phyloP scores from a whole-genome alignment of 2,329 filamentous ascomycete genomes.

The Colletotrichum sp. region DNA sequence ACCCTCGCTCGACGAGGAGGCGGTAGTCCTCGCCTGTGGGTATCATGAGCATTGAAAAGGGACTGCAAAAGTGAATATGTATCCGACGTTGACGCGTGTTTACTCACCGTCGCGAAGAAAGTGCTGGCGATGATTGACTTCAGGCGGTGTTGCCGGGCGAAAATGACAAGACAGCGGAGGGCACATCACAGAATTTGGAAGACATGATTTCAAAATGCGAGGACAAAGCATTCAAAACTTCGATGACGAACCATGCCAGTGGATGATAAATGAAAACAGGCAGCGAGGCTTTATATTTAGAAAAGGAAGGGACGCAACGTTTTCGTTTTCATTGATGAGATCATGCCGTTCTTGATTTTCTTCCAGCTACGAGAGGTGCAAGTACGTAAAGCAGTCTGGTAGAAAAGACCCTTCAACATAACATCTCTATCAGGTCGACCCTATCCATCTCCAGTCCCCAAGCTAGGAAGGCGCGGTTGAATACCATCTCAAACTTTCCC shows the following conservation, averaged over 20 bases:
- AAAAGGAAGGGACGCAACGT: not conserved
- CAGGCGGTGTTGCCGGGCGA: not conserved
- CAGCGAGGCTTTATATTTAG: not conserved
- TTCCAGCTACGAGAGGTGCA: not conserved
- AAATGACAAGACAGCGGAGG: not conserved
- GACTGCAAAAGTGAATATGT: not conserved
- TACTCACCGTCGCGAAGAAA: not conserved
- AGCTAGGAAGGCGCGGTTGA: not conserved
- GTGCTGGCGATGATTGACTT: not conserved
- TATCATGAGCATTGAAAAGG: not conserved
- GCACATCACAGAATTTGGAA: not conserved
- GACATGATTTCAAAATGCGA: not conserved
- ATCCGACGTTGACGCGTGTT: not conserved
- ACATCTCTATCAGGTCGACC: not conserved
- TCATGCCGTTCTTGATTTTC: not conserved
- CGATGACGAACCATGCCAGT: not conserved
- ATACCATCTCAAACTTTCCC: not conserved
- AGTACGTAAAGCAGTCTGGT: not conserved
- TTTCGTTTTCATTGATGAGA: not conserved
- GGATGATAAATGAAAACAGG: not conserved
- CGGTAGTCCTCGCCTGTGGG: not conserved
- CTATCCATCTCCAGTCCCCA: not conserved
- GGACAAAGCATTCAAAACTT: not conserved
- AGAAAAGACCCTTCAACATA: not conserved
- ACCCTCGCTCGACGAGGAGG: not conserved